Base-by-base conservation (phyloP, 495 filamentous ascomycete species). In the Trichoderma orchidacearum region DNA sequence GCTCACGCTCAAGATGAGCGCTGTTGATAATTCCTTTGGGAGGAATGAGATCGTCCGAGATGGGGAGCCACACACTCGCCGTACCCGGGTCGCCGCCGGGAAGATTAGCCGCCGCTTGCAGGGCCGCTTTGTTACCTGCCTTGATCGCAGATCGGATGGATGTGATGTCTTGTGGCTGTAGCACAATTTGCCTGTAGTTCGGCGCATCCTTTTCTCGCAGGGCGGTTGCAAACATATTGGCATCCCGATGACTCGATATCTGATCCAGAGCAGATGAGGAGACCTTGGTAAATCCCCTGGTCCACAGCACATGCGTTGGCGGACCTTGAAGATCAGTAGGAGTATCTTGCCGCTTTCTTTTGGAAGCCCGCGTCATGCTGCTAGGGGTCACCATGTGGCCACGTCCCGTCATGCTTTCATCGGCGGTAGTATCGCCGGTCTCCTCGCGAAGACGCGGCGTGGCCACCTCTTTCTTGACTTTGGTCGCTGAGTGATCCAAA, bases 21-120 rank as follows among this genome's bases (percentile, higher is more conserved):
- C 84, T 87, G 70, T 97, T 98, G 66, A 98, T 87, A 57, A 98
- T 94, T 5, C 83, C 89, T 62, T 85, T 87, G 2, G 93, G 93
- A 17, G 93, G 92, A 13, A 91, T 72, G 41, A 95, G 70, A 41
- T 94, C 85, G 51, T 83, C 79, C 3, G 74, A 84, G 53, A 85
- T 81, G 1, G 83, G 85, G 12, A 94, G 72, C 72, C 79, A 80
- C 34, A 89, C 70, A 32, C 63, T 75, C 15, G 75, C 69, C 6
- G 73, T 75, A 29, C 66, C 73, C 30, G 61, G 70, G 60, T 72
- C 75, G 13, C 72, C 68, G 12, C 73, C 70, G 11, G 73, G 64
- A 36, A 80, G 66, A 8, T 76, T 75, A 21, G 71, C 73, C 7
- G 83, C 80, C 17, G 80, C 82, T 17, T 82, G 77, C 23, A 78